Percentiles rank a stretch among this genome's conserved stretches.
phyloP scores from a whole-genome alignment of 2,329 filamentous ascomycete species.

The Alternaria arborescens region DNA sequence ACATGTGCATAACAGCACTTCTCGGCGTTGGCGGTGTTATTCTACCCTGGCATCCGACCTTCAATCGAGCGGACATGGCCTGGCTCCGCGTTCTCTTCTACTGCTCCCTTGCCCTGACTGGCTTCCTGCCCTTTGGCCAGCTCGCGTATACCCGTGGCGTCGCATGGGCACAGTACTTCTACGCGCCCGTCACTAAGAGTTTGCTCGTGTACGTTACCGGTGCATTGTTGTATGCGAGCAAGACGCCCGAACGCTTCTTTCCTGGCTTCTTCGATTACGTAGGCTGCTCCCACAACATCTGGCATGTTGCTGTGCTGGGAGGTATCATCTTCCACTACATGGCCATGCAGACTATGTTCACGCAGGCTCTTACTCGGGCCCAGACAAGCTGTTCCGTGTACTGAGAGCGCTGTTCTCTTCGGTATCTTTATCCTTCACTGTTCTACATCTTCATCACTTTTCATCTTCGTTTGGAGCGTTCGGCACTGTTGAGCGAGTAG shows the following conservation, averaged over 20 bases:
- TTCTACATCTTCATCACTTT: neutral
- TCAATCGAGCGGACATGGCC: constrained; percentile 91
- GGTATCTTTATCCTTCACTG: neutral
- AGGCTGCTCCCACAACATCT: constrained; percentile 95
- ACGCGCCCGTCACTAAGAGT: constrained; percentile 85
- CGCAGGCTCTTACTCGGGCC: constrained; percentile 57
- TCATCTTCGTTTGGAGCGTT: constrained; percentile 4
- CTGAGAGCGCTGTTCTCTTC: constrained; percentile 12
- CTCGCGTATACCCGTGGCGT: constrained; percentile 78
- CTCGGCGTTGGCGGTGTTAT: constrained; percentile 89
- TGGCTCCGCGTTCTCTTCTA: constrained; percentile 95
- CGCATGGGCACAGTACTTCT: constrained; percentile 88
- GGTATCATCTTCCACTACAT: constrained; percentile 97
- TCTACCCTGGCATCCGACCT: constrained; percentile 93
- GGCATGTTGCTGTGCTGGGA: constrained; percentile 93
- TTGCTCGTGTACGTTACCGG: constrained; percentile 85
- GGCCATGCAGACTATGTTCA: constrained; percentile 96
- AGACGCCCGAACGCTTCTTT: constrained; percentile 90
- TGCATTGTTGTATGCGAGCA: constrained; percentile 87
- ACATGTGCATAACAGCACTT: constrained; percentile 81
- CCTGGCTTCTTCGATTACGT: constrained; percentile 95
- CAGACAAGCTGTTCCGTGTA: constrained; percentile 47
- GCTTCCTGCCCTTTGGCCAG: constrained; percentile 88
- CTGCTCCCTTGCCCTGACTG: constrained; percentile 83
- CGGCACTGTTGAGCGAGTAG: constrained; percentile 9